Conservation (phyloP, 495 filamentous ascomycete species). For the Aspergillus homomorphus region DNA sequence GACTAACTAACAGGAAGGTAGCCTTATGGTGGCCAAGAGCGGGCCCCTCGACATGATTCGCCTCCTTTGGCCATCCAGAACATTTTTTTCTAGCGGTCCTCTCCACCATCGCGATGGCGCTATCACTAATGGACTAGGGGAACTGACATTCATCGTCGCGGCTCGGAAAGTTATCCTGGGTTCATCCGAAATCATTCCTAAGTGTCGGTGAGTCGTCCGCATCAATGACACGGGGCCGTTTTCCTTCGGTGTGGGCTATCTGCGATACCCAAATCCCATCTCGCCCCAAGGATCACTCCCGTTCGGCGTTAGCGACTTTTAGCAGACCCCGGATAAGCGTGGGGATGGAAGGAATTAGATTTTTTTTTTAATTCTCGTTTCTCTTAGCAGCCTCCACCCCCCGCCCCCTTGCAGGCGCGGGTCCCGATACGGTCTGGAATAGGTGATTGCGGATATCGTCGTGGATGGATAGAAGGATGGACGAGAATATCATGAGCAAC, state of each 20-base stretch:
- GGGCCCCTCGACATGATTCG: background rate
- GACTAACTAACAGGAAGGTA: background rate
- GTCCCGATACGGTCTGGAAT: constrained; percentile 3
- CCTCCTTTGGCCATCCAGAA: background rate
- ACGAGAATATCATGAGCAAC: background rate
- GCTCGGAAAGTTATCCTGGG: background rate
- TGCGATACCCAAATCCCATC: constrained; percentile 25
- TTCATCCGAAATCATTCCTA: background rate
- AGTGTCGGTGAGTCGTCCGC: constrained; percentile 8
- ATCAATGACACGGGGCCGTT: background rate
- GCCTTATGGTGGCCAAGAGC: constrained; percentile 5
- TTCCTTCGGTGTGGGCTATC: background rate
- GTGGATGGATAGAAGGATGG: background rate
- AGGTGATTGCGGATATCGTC: background rate
- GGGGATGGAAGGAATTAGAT: background rate
- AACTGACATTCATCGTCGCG: background rate
- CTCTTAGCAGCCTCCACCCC: background rate
- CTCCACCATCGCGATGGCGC: background rate
- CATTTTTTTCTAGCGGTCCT: background rate
- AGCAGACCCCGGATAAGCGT: constrained; percentile 4
- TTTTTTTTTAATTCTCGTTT: background rate
- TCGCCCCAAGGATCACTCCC: background rate
- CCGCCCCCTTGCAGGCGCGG: constrained; percentile 8
- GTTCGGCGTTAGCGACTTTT: background rate
- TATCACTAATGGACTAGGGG: background rate